A percentile compares a stretch with the other conserved stretches of the same genome.
phyloP scores from a whole-genome alignment of 2,329 filamentous ascomycete genomes.

The Colletotrichum eleusines region DNA sequence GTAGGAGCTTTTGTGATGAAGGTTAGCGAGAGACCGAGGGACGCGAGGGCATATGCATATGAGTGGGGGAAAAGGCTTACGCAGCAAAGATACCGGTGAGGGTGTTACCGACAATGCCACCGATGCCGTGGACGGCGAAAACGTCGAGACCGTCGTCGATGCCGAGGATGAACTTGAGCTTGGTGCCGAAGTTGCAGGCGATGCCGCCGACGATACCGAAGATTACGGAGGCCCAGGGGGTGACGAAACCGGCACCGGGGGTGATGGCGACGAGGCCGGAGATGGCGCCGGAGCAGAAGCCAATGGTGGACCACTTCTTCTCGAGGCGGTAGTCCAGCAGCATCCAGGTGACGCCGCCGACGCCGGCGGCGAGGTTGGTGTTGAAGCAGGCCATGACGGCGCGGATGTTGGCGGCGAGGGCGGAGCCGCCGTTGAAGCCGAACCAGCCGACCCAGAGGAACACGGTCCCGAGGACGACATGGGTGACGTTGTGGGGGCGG shows the following conservation, averaged over 20 bases:
- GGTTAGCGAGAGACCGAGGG: background rate
- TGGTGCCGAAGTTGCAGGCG: slow-evolving; percentile 87
- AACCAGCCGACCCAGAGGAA: slow-evolving; percentile 96
- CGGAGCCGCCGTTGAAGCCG: slow-evolving; percentile 92
- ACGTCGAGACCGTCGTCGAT: slow-evolving; percentile 92
- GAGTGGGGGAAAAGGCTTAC: no score
- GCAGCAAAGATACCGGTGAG: slow-evolving; percentile 83
- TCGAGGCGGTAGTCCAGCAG: slow-evolving; percentile 92
- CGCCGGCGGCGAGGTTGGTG: slow-evolving; percentile 87
- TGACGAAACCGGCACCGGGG: slow-evolving; percentile 87
- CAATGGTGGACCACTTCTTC: slow-evolving; percentile 92
- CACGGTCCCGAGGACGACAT: slow-evolving; percentile 79
- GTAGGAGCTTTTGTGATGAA: slow-evolving; percentile 68
- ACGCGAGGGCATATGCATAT: no score
- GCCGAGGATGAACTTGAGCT: slow-evolving; percentile 79
- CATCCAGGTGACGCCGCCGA: slow-evolving; percentile 86
- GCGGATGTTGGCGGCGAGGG: slow-evolving; percentile 84
- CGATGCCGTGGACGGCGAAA: slow-evolving; percentile 89
- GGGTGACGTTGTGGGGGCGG: slow-evolving; percentile 79
- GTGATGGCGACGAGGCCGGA: slow-evolving; percentile 90
- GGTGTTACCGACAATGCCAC: slow-evolving; percentile 84
- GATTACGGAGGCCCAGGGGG: slow-evolving; percentile 70
- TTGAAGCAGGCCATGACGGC: slow-evolving; percentile 91
- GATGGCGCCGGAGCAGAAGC: slow-evolving; percentile 91
- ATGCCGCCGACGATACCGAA: slow-evolving; percentile 72